Percentiles rank a stretch among this genome's conserved stretches.
Conservation (phyloP, 441 rosid species). For the Croton laevigatus region DNA sequence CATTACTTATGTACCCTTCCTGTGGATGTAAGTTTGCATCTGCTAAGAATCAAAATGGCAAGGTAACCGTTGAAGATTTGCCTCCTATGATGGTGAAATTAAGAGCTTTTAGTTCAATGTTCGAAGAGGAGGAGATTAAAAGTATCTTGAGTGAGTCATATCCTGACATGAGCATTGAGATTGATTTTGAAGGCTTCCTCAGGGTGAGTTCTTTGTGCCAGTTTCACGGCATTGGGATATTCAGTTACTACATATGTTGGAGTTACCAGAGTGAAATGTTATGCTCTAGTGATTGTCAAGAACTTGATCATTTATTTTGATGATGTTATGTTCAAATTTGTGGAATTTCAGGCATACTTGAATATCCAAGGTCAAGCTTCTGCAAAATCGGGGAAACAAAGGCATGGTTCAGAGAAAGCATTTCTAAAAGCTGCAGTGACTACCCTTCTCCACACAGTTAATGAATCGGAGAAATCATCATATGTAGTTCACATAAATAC, state of each 20-base stretch:
- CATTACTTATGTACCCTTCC: conserved; percentile 6
- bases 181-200: conserved; percentile 89
- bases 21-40: conserved; percentile 52
- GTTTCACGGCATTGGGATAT: conserved; percentile 13
- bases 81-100: conserved; percentile 62
- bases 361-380: conserved; percentile 69
- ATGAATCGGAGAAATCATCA: conserved; percentile 82
- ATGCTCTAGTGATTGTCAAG: conserved; percentile 1
- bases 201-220: conserved; percentile 46
- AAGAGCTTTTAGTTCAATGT: conserved; percentile 57
- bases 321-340: conserved; percentile 15
- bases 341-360: conserved; percentile 58
- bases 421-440: conserved; percentile 83
- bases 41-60: conserved; percentile 50
- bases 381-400: conserved; percentile 60
- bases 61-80: conserved; percentile 61
- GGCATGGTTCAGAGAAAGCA: conserved; percentile 43
- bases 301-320: neutral
- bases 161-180: conserved; percentile 46
- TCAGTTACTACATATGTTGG: neutral
- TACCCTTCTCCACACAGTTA: conserved; percentile 78
- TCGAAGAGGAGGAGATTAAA: conserved; percentile 70
- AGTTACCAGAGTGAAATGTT: neutral
- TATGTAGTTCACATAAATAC: conserved; percentile 88
- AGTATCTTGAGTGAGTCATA: conserved; percentile 48